Evolutionary conservation across 257 asterid genomes (phyloP).

Genomic region (Forsythia viridissima): DNA sequence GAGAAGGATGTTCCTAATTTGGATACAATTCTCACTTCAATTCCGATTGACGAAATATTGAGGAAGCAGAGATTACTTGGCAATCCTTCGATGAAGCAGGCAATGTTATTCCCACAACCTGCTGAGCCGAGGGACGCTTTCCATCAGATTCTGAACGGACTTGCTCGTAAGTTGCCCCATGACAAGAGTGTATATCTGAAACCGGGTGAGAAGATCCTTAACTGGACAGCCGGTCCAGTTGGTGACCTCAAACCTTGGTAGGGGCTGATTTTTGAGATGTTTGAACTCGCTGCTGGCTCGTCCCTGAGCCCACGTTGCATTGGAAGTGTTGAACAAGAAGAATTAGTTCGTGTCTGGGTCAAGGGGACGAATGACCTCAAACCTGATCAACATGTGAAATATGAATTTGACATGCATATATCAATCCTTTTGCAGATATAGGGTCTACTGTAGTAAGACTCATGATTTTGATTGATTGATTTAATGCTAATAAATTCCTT

Average conservation of each 20-base stretch:
- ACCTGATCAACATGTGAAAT: too few relatives aligned
- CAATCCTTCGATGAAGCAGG: conserved; percentile 58
- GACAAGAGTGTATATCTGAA: conserved; percentile 40
- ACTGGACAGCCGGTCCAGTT: conserved; percentile 59
- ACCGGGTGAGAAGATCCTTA: conserved; percentile 30
- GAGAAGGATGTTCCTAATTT: conserved; percentile 54
- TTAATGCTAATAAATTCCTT: not conserved
- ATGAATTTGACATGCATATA: not conserved
- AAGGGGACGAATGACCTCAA: not conserved
- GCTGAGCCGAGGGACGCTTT: conserved; percentile 76
- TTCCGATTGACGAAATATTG: conserved; percentile 46
- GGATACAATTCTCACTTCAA: conserved; percentile 55
- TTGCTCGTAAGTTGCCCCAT: conserved; percentile 58
- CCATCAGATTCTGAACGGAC: conserved; percentile 72
- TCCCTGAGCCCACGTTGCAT: not conserved
- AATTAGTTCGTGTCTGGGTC: too few relatives aligned
- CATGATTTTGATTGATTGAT: too few relatives aligned
- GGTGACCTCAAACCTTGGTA: conserved; percentile 77
- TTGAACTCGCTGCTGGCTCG: too few relatives aligned
- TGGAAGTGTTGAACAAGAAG: not conserved
- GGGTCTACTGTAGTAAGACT: not conserved
- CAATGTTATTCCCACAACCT: conserved; percentile 61
- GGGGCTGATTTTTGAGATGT: not conserved
- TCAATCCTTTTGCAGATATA: not conserved
- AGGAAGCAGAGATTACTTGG: conserved; percentile 70